Evolutionary conservation across 495 filamentous ascomycete genomes (phyloP), one percentile per base, ranked within the genome.

Genomic region (Bacidia gigantensis): DNA sequence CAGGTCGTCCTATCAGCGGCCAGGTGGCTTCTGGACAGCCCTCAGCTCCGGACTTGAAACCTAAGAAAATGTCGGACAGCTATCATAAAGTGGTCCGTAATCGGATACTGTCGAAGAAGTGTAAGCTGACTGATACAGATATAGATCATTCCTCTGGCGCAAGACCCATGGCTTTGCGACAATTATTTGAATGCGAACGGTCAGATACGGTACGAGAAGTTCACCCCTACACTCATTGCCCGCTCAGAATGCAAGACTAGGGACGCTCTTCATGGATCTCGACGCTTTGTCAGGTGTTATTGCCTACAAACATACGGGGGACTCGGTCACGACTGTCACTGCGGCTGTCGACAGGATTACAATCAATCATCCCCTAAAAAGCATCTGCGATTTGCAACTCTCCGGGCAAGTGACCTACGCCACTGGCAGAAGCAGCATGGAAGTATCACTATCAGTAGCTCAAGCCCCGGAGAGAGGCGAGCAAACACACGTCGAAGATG

Each of bases 221-320:
- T n/a, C n/a, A n/a, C n/a, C 59, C 54, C 47, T 25, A 2, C 20
- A 45, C 46, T 9, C 18, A 32, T 39, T 7, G 29, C 7, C 29
- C 14, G 5, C 7, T 35, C 29, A 38, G 20, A 25, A 45, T 17
- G 14, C 23, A 22, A 76, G 77, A 52, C 68, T 89, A 3, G 86
- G 86, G 0, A 79, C 83, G 0, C 64, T 89, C 14, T 74, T 90
- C 53, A 88, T 89, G 80, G 86, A 90, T 52, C 73, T 93, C 7
- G 87, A 90, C 67, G 87, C 87, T 1, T 61, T 90, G 9, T 82
- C 86, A 0, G 87, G 87, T 17, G 73, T 90, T 14, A 75, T 93
- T 50, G 84, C 84, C 21, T 87, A 89, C 61, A 84, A 86, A 46
- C 87, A 90, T 60, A 89, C 87, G 0, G 87, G 87, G 2, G 82